These are phyloP conservation scores for Helotiales sp. DNA, from an alignment of 2,329 filamentous ascomycete genomes.

Conservation along the genomic window DNA sequence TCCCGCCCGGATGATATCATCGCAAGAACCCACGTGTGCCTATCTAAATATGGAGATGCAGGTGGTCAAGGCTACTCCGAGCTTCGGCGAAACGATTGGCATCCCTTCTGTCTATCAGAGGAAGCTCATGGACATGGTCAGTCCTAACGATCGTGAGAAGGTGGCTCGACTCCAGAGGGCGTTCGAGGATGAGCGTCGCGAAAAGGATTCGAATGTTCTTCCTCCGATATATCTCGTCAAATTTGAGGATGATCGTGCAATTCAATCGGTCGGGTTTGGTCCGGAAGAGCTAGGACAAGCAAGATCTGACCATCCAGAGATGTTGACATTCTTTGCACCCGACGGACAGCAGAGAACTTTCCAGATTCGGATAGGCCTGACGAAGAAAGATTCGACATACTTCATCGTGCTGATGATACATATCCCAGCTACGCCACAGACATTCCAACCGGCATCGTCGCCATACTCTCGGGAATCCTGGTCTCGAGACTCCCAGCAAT, in stretches of 20 bases:
- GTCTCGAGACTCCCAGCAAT: conserved; percentile 31
- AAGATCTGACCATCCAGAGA: conserved; percentile 53
- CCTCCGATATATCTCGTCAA: conserved; percentile 59
- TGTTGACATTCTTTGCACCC: conserved; percentile 51
- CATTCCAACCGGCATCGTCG: conserved; percentile 26
- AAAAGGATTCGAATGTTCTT: conserved; percentile 58
- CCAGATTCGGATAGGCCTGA: conserved; percentile 54
- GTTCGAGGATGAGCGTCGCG: conserved; percentile 56
- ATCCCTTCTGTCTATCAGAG: conserved; percentile 47
- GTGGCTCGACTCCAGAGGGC: conserved; percentile 50
- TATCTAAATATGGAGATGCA: conserved; percentile 60
- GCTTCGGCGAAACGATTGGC: conserved; percentile 57
- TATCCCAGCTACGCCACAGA: conserved; percentile 27
- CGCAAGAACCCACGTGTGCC: conserved; percentile 52
- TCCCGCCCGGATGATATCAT: conserved; percentile 31
- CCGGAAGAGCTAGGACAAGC: conserved; percentile 54
- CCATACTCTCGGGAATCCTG: conserved; percentile 30
- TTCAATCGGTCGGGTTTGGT: conserved; percentile 55
- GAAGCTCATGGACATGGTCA: conserved; percentile 55
- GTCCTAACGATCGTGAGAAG: conserved; percentile 52
- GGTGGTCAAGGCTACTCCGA: conserved; percentile 54
- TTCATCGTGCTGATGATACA: conserved; percentile 52
- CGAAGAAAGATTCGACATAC: conserved; percentile 61
- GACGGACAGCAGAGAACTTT: conserved; percentile 54
- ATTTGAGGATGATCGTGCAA: conserved; percentile 53